Percentiles rank a stretch among this genome's conserved stretches.
Conservation (phyloP, 345 rosid species). For the Gynandropsis gynandra region DNA sequence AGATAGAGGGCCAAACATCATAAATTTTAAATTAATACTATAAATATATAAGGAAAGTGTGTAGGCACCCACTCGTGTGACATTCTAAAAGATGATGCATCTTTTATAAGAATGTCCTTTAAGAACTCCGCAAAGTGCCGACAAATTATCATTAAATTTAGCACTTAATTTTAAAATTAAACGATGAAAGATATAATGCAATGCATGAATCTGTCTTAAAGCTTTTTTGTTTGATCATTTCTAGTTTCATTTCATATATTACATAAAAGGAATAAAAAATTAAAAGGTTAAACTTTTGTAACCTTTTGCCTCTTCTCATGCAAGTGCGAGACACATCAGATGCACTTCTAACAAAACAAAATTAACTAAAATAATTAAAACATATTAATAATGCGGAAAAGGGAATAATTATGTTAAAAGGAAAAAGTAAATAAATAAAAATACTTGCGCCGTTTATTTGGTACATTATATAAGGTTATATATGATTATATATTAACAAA, state of each 20-base stretch:
- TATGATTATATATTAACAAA: no score
- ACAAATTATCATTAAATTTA: not conserved
- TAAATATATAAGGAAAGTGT: no score
- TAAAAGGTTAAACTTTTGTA: not conserved
- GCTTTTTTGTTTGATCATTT: not conserved
- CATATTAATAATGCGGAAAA: no score
- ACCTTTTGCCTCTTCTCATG: conserved; percentile 24
- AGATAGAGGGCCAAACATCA: no score
- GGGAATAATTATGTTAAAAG: no score
- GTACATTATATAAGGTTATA: no score
- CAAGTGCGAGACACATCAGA: conserved; percentile 21
- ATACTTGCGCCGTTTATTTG: conserved; percentile 15
- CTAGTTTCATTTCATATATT: not conserved
- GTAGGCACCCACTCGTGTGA: no score
- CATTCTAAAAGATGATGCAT: not conserved
- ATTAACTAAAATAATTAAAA: no score
- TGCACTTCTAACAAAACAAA: conserved; percentile 6
- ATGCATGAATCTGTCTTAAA: conserved; percentile 18
- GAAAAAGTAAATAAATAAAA: not conserved
- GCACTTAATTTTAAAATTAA: no score
- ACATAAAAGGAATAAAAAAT: not conserved
- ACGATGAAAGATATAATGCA: not conserved
- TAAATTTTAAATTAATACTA: no score
- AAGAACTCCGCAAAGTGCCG: not conserved
- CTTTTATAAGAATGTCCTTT: not conserved